phyloP scores from a whole-genome alignment of 139 green algal species.

The Auxenochlorella protothecoides region DNA sequence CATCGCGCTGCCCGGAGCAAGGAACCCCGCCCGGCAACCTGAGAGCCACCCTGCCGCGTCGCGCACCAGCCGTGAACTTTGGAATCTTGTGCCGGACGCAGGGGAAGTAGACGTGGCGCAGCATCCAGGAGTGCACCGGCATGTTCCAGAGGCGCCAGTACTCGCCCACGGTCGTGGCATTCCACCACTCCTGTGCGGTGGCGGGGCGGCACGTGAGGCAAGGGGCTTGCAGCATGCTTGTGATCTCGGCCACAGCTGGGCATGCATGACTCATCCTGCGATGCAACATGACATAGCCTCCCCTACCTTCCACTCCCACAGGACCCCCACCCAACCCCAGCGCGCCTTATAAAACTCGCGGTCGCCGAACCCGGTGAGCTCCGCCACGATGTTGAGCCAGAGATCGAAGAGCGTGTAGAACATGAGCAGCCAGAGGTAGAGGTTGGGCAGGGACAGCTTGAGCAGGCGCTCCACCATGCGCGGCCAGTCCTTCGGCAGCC shows the following conservation, averaged over 20 bases:
- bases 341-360: slow-evolving; percentile 86
- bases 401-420: slow-evolving; percentile 83
- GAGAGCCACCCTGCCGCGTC: background rate
- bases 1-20: too few species aligned
- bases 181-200: slow-evolving; percentile 76
- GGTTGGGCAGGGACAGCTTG: slow-evolving; percentile 80
- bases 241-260: background rate
- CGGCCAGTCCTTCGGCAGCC: slow-evolving; percentile 25
- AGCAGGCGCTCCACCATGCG: slow-evolving; percentile 75
- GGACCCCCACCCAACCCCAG: background rate
- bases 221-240: too few species aligned
- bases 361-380: slow-evolving; percentile 82
- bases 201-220: background rate
- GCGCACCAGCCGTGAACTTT: slow-evolving; percentile 24
- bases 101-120: slow-evolving; percentile 87
- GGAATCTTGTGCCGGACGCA: slow-evolving; percentile 29
- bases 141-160: slow-evolving; percentile 94
- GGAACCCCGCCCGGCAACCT: too few species aligned
- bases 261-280: background rate
- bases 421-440: slow-evolving; percentile 84
- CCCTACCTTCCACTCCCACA: background rate
- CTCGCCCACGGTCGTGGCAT: slow-evolving; percentile 74
- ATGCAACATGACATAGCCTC: too few species aligned
- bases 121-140: slow-evolving; percentile 88
- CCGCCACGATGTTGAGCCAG: slow-evolving; percentile 83